These are phyloP conservation scores for Hypoxylon sp. DNA, from an alignment of 2,329 filamentous ascomycete species.

Conservation along the genomic window DNA sequence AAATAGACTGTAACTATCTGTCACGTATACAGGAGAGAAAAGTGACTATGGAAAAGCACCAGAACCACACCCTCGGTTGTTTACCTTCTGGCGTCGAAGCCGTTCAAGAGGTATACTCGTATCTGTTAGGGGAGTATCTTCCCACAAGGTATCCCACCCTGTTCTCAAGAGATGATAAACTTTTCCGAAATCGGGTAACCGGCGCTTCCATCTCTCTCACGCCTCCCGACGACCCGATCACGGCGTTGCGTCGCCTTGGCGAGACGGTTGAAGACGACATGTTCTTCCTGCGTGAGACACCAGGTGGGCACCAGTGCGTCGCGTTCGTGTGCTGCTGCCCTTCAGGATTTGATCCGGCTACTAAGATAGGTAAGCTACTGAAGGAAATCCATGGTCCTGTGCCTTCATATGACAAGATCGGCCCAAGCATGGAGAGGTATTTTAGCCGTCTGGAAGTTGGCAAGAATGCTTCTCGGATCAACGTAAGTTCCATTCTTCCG, in stretches of 20 bases:
- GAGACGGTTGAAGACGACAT: slow-evolving; percentile 70
- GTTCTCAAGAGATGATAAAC: slow-evolving; percentile 56
- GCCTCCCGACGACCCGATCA: slow-evolving; percentile 42
- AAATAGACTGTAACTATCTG: slow-evolving; percentile 67
- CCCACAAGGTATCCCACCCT: slow-evolving; percentile 65
- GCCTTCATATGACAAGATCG: slow-evolving; percentile 69
- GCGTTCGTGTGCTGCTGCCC: slow-evolving; percentile 69
- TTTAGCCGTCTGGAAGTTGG: slow-evolving; percentile 65
- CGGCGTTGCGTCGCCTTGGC: slow-evolving; percentile 60
- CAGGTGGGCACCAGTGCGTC: slow-evolving; percentile 60
- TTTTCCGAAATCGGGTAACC: slow-evolving; percentile 61
- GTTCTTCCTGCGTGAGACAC: slow-evolving; percentile 63
- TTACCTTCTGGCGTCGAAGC: slow-evolving; percentile 58
- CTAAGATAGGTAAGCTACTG: slow-evolving; percentile 65
- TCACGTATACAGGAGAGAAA: slow-evolving; percentile 60
- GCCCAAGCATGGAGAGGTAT: slow-evolving; percentile 68
- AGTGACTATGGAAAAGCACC: slow-evolving; percentile 58
- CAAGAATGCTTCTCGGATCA: slow-evolving; percentile 65
- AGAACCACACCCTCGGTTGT: slow-evolving; percentile 60
- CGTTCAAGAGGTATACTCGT: slow-evolving; percentile 65
- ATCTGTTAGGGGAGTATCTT: slow-evolving; percentile 64
- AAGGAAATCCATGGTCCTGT: slow-evolving; percentile 67
- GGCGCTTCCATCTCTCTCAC: slow-evolving; percentile 37
- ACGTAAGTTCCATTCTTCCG: slow-evolving; percentile 57
- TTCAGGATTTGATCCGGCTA: slow-evolving; percentile 66